Evolutionary conservation across 106 monocot genomes (phyloP).

Genomic region (Hemerocallis citrina): DNA sequence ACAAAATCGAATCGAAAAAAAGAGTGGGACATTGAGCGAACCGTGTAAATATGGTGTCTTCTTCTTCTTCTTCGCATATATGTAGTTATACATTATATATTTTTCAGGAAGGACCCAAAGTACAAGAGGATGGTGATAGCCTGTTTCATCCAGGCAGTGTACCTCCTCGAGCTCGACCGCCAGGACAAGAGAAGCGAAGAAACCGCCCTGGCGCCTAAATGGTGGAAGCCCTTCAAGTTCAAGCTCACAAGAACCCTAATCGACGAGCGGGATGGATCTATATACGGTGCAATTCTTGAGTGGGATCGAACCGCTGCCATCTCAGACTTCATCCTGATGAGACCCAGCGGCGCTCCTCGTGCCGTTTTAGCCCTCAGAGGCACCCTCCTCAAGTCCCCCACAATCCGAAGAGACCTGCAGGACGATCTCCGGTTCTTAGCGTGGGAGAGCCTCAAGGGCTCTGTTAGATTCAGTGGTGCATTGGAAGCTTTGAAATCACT

Average conservation of each 20-base stretch:
- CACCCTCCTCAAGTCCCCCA: constrained; percentile 19
- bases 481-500: constrained; percentile 6
- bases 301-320: constrained; percentile 21
- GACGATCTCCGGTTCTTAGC: constrained; percentile 23
- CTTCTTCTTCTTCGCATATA: too few species aligned
- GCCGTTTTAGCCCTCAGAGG: constrained; percentile 23
- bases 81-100: too few species aligned
- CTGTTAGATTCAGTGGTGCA: constrained; percentile 20
- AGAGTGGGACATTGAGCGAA: too few species aligned
- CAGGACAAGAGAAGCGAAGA: constrained; percentile 14
- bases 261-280: constrained; percentile 22
- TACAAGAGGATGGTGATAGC: constrained; percentile 27
- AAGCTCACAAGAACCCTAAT: constrained; percentile 14
- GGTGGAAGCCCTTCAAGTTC: constrained; percentile 29
- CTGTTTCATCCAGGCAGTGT: constrained; percentile 26
- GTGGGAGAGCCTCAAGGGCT: constrained; percentile 25
- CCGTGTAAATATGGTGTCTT: too few species aligned
- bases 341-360: constrained; percentile 24
- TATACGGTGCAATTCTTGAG: constrained; percentile 20
- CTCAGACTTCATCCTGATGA: constrained; percentile 13
- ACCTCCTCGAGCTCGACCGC: constrained; percentile 22
- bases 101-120: constrained; percentile 18
- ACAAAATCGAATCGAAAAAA: too few species aligned
- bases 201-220: constrained; percentile 18
- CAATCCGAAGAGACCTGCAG: constrained; percentile 13